Evolutionary conservation across 306 rosid species (phyloP).

Genomic region (Sindora glabra): DNA sequence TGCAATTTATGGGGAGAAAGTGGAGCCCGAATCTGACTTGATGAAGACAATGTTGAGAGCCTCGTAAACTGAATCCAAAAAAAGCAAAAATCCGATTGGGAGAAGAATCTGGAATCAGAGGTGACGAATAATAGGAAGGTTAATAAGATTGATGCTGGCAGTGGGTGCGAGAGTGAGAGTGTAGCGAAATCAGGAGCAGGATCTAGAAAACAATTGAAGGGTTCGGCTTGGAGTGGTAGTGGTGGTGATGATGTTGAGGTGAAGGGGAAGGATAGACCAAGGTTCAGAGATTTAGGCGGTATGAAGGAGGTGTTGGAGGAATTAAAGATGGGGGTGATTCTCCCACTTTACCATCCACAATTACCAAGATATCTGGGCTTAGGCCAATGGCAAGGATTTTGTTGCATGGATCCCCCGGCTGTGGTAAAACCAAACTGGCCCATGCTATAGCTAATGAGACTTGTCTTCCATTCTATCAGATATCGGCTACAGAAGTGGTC

Average conservation of each 20-base stretch:
- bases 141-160: slow-evolving; percentile 5
- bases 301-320: slow-evolving; percentile 53
- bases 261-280: slow-evolving; percentile 47
- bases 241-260: slow-evolving; percentile 20
- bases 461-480: slow-evolving; percentile 54
- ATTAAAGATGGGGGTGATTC: slow-evolving; percentile 53
- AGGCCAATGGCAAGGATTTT: slow-evolving; percentile 59
- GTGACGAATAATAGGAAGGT: slow-evolving; percentile 7
- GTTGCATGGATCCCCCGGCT: slow-evolving; percentile 80
- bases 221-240: neutral
- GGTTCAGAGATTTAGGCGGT: slow-evolving; percentile 68
- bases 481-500: slow-evolving; percentile 67
- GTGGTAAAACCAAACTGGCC: slow-evolving; percentile 84
- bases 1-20: slow-evolving; percentile 23
- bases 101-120: slow-evolving; percentile 20
- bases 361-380: slow-evolving; percentile 43
- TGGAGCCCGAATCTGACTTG: slow-evolving; percentile 35
- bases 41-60: slow-evolving; percentile 27
- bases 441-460: slow-evolving; percentile 84
- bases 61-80: slow-evolving; percentile 16
- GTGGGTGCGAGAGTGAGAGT: slow-evolving; percentile 15
- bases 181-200: neutral
- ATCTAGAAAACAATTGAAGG: slow-evolving; percentile 2
- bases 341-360: slow-evolving; percentile 47
- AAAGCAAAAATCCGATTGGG: slow-evolving; percentile 10